Percentiles rank a stretch among this genome's conserved stretches.
Conservation (phyloP, 805 yeast species). For the Hanseniaspora valbyensis region DNA sequence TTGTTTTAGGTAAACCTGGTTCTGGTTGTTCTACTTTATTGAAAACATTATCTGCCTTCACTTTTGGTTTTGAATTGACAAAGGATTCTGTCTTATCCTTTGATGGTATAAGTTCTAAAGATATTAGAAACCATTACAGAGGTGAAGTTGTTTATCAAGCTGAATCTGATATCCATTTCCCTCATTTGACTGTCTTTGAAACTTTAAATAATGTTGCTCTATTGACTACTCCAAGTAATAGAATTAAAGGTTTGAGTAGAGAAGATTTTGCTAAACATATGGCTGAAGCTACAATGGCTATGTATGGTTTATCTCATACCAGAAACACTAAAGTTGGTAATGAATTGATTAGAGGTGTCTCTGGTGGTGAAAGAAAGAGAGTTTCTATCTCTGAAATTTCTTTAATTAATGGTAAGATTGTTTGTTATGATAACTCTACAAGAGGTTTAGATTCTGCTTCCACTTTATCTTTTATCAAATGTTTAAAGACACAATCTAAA, state of each 20-base stretch:
- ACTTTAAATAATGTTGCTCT: slow-evolving; percentile 54
- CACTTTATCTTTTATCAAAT: slow-evolving; percentile 61
- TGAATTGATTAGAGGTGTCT: slow-evolving; percentile 57
- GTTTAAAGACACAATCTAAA: slow-evolving; percentile 52
- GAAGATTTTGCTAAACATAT: slow-evolving; percentile 43
- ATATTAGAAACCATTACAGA: slow-evolving; percentile 42
- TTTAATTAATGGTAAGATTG: slow-evolving; percentile 50
- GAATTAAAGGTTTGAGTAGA: slow-evolving; percentile 51
- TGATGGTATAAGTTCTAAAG: slow-evolving; percentile 44
- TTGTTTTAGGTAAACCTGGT: slow-evolving; percentile 66
- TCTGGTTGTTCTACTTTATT: slow-evolving; percentile 65
- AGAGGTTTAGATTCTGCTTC: slow-evolving; percentile 80
- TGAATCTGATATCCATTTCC: slow-evolving; percentile 57
- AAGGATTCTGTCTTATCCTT: slow-evolving; percentile 38
- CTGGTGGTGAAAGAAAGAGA: slow-evolving; percentile 81
- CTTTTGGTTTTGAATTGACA: slow-evolving; percentile 47
- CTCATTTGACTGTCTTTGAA: slow-evolving; percentile 55
- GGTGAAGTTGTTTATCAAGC: slow-evolving; percentile 66
- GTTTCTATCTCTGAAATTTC: slow-evolving; percentile 73
- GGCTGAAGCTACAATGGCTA: slow-evolving; percentile 43
- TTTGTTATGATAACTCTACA: slow-evolving; percentile 74
- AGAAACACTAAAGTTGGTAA: slow-evolving; percentile 50
- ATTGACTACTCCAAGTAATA: slow-evolving; percentile 50
- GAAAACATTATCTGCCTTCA: slow-evolving; percentile 47
- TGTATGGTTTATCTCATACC: slow-evolving; percentile 52